Conservation (phyloP, 495 filamentous ascomycete species). For the Hyaloscypha finlandica region DNA sequence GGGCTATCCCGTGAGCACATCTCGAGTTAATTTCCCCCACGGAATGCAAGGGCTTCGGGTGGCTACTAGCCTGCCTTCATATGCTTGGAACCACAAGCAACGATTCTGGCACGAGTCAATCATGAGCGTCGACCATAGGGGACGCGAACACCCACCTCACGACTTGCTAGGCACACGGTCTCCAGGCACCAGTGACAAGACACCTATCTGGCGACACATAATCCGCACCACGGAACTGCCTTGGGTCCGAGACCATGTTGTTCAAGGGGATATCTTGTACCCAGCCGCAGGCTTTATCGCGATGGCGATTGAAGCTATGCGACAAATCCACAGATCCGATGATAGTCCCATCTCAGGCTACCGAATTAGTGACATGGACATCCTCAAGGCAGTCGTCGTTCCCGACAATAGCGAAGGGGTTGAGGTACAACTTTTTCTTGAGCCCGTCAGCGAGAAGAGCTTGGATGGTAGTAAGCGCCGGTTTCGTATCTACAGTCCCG, state of each 20-base stretch:
- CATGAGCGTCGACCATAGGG: conserved; percentile 33
- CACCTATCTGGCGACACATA: conserved; percentile 42
- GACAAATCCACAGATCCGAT: conserved; percentile 48
- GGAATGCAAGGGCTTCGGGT: too few relatives aligned
- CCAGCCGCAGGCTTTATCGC: conserved; percentile 47
- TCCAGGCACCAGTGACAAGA: conserved; percentile 25
- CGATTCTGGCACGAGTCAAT: conserved; percentile 40
- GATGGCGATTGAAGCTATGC: conserved; percentile 42
- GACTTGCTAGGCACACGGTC: conserved; percentile 37
- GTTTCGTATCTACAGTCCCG: too few relatives aligned
- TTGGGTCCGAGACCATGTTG: conserved; percentile 32
- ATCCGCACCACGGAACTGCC: conserved; percentile 28
- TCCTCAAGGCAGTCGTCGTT: conserved; percentile 20
- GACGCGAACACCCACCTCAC: conserved; percentile 33
- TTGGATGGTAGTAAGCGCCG: too few relatives aligned
- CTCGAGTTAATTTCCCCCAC: too few relatives aligned
- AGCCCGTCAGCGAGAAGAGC: too few relatives aligned
- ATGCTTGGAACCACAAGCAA: conserved; percentile 38
- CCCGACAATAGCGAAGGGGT: conserved; percentile 1
- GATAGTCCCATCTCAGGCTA: background rate
- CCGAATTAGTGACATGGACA: conserved; percentile 2
- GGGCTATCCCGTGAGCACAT: too few relatives aligned
- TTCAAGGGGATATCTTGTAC: conserved; percentile 24
- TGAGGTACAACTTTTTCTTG: too few relatives aligned
- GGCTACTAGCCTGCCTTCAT: conserved; percentile 39